phyloP scores from a whole-genome alignment of 768 basidiomycete genomes.

The Rubroboletus pulcherrimus region DNA sequence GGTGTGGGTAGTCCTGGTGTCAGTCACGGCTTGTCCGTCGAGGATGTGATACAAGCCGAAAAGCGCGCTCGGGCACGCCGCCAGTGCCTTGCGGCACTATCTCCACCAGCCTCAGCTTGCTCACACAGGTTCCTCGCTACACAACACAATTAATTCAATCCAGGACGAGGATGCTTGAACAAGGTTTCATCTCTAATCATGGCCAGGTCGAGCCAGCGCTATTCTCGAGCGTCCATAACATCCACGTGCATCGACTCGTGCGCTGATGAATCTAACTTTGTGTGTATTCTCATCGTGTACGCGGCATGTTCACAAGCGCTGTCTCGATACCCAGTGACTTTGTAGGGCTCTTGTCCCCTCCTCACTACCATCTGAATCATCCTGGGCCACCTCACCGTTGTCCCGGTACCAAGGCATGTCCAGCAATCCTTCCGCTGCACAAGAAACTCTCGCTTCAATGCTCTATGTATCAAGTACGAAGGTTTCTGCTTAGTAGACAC shows the following conservation, averaged over 20 bases:
- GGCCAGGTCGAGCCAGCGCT: not conserved
- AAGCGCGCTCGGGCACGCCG: not conserved
- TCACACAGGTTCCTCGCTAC: not conserved
- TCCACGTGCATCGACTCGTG: not conserved
- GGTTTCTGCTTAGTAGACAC: not conserved
- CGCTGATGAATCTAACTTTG: too few species aligned
- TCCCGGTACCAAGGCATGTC: constrained; percentile 1
- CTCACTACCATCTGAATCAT: not conserved
- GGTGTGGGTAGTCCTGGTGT: not conserved
- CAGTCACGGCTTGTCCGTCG: not conserved
- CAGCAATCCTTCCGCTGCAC: not conserved
- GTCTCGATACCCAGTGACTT: not conserved
- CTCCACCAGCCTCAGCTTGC: not conserved
- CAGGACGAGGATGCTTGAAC: not conserved
- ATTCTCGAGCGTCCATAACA: not conserved
- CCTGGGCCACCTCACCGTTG: not conserved
- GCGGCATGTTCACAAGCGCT: not conserved
- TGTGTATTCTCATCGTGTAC: not conserved
- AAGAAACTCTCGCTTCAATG: not conserved
- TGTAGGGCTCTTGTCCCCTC: not conserved
- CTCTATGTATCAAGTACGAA: constrained; percentile 4
- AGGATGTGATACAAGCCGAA: not conserved
- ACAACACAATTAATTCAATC: not conserved
- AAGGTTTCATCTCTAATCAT: not conserved
- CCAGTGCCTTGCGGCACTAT: too few species aligned